These are phyloP conservation scores for Aspergillus proliferans DNA, from an alignment of 2,329 filamentous ascomycete genomes.

Conservation along the genomic window DNA sequence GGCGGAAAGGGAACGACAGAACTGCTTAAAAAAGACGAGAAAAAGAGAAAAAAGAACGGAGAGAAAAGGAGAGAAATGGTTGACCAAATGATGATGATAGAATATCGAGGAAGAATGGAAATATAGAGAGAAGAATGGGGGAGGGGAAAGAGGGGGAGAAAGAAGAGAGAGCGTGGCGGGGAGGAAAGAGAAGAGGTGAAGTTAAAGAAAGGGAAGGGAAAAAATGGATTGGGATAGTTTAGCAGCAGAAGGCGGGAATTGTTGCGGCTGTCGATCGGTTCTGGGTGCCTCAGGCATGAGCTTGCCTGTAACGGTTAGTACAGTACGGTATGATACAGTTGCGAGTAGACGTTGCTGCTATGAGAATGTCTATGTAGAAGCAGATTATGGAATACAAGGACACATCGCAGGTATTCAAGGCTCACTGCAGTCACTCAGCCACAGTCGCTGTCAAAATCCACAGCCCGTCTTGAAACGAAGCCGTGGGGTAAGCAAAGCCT, in stretches of 20 bases:
- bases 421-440: too few relatives aligned
- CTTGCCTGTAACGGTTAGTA: background rate
- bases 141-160: conserved; percentile 8
- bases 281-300: background rate
- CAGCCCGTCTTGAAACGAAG: too few relatives aligned
- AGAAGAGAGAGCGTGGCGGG: conserved; percentile 7
- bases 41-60: conserved; percentile 7
- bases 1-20: conserved; percentile 13
- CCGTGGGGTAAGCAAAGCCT: too few relatives aligned
- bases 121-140: conserved; percentile 5
- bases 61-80: conserved; percentile 7
- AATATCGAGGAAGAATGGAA: conserved; percentile 3
- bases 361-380: too few relatives aligned
- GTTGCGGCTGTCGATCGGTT: background rate
- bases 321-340: background rate
- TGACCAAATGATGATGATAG: background rate
- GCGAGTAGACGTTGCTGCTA: too few relatives aligned
- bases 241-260: conserved; percentile 15
- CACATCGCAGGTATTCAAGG: too few relatives aligned
- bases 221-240: conserved; percentile 11
- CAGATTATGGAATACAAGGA: too few relatives aligned
- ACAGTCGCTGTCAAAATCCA: too few relatives aligned
- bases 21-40: conserved; percentile 7
- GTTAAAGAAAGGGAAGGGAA: conserved; percentile 6
- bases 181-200: conserved; percentile 7